Percentiles rank a stretch among this genome's conserved stretches.
Evolutionary conservation across 345 rosid genomes (phyloP).

Genomic region (Populus pruinosa): DNA sequence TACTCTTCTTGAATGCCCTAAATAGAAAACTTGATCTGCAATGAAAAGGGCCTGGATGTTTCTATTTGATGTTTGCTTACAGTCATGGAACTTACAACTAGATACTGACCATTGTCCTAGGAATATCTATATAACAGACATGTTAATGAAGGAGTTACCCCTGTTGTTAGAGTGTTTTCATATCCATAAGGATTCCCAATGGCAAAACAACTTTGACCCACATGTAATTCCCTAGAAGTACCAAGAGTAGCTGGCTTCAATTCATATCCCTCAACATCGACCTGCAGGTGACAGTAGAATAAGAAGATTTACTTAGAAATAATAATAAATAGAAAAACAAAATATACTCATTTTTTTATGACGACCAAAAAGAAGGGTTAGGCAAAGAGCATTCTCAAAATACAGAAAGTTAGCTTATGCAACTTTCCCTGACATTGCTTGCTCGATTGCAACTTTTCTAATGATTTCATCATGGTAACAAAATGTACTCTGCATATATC

Average conservation of each 20-base stretch:
- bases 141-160: slow-evolving; percentile 45
- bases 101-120: not conserved
- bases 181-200: slow-evolving; percentile 89
- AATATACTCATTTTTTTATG: not conserved
- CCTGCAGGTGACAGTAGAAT: slow-evolving; percentile 34
- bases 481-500: not conserved
- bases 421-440: not conserved
- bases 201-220: slow-evolving; percentile 85
- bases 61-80: not conserved
- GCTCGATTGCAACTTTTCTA: not conserved
- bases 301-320: not conserved
- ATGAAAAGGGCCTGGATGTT: not conserved
- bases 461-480: not conserved
- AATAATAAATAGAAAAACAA: not conserved
- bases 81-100: not conserved
- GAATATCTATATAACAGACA: not conserved
- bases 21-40: not conserved
- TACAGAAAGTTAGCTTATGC: not conserved
- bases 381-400: not conserved
- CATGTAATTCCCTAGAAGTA: slow-evolving; percentile 61
- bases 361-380: not conserved
- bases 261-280: slow-evolving; percentile 60
- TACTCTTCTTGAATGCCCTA: not conserved
- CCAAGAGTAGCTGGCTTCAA: slow-evolving; percentile 70
- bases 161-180: slow-evolving; percentile 89